phyloP scores from a whole-genome alignment of 768 basidiomycete species.

The Boletus huronensis region DNA sequence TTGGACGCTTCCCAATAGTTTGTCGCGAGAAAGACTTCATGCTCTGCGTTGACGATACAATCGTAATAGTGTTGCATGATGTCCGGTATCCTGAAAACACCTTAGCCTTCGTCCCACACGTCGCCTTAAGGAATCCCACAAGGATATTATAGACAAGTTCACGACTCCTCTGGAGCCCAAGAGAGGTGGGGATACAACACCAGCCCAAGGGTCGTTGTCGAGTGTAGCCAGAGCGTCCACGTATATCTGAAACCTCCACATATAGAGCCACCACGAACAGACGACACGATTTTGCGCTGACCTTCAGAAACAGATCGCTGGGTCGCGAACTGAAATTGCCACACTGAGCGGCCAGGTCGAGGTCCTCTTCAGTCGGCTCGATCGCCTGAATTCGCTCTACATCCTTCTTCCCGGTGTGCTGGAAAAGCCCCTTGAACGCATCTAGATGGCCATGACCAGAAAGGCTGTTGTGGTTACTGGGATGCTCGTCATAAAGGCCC shows the following conservation, averaged over 20 bases:
- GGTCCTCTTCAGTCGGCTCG: conserved; percentile 37
- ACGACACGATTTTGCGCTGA: conserved; percentile 22
- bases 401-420: conserved; percentile 15
- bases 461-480: conserved; percentile 29
- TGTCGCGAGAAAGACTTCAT: conserved; percentile 66
- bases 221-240: conserved; percentile 57
- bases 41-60: conserved; percentile 55
- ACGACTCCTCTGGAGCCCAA: conserved; percentile 60
- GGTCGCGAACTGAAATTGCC: conserved; percentile 53
- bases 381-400: conserved; percentile 18
- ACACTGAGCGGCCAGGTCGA: conserved; percentile 45
- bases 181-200: conserved; percentile 60
- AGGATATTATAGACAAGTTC: conserved; percentile 57
- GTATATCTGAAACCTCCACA: conserved; percentile 45
- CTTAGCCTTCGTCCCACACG: conserved; percentile 8
- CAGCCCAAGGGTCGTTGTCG: conserved; percentile 50
- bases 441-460: conserved; percentile 15
- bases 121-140: conserved; percentile 31
- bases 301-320: conserved; percentile 60
- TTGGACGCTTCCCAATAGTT: conserved; percentile 58
- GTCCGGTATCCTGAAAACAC: conserved; percentile 52
- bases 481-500: conserved; percentile 34
- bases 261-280: background rate
- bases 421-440: conserved; percentile 18
- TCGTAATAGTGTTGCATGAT: conserved; percentile 70